Base-by-base conservation (phyloP, 306 rosid genomes). In the Glycine soja region DNA sequence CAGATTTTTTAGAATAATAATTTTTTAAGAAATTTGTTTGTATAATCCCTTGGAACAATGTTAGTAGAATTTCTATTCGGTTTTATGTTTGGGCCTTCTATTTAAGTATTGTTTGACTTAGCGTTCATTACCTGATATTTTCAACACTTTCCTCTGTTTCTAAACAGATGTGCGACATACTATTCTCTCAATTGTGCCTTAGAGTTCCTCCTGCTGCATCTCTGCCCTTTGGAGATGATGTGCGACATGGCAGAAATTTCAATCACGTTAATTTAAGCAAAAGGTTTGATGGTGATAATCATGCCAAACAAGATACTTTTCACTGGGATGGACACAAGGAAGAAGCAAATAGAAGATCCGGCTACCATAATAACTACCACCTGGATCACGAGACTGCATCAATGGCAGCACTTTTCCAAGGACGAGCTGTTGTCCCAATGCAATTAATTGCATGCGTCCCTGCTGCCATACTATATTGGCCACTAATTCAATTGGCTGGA, bases 121-220 rank as follows among this genome's bases (percentile, higher is more conserved):
- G 59, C 14, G 15, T 69, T 36, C 48, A 14, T 57, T 13, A 24
- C 64, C 59, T 34, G 19, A 59, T 58, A 72, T 40, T 61, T 85
- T 82, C 69, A 80, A 76, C 78, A 62, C 70, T 72, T 75, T 13
- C 30, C 30, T 80, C 77, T 53, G 65, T 81, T 86, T 83, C 53
- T 81, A 62, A 76, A 86, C 98, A 96, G 99, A 96, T 93, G 98
- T 93, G 99, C 84, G 97, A 92, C 89, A 90, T 96, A 72, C 88
- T 96, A 36, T 93, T 96, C 88, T 93, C 99, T 70, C 99, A 93
- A 82, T 82, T 93, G 90, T 92, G 98, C 88, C 85, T 96, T 80
- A 92, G 92, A 89, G 93, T 91, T 84, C 97, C 97, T 54, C 88
- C 88, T 53, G 84, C 90, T 81, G 84, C 90, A 71, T 74, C 89